Evolutionary conservation across 2,329 filamentous ascomycete species (phyloP), one percentile per base, ranked within the genome.

Genomic region (Achaetomium macrosporum): DNA sequence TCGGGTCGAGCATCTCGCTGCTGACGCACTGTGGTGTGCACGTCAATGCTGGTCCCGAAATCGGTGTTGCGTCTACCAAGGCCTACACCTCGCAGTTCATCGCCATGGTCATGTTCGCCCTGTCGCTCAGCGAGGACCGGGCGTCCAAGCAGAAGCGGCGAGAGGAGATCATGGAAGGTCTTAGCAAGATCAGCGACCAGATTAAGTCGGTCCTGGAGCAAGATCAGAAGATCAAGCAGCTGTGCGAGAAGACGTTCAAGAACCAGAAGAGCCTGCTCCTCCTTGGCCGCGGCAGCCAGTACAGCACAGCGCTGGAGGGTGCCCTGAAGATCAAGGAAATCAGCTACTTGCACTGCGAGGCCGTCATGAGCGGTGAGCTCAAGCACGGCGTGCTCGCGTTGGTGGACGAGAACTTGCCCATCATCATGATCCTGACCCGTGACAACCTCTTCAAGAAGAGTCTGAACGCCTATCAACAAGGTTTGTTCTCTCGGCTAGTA

Each of bases 241-340:
- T 99, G 64, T 97, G 92, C 74, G 79, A 87, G 67, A 89, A 90
- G 70, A 91, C 83, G 58, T 90, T 99, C 83, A 91, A 96, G 81
- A 82, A 96, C 76, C 93, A 99, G 74, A 97, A 97, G 84, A 95
- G 88, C 61, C 75, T 99, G 65, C 79, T 99, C 57, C 83, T 99
- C 50, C 82, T 99, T 57, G 93, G 93, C 57, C 88, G 93, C 78
- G 93, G 93, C 63, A 90, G 90, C 69, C 93, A 99, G 76, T 96
- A 91, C 78, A 91, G 92, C 56, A 99, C 93, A 64, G 93, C 93
- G 52, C 84, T 99, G 19, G 93, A 99, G 78, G 93, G 90, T 74
- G 93, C 93, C 46, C 80, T 99, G 63, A 99, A 99, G 81, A 99
- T 99, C 74, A 99, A 99, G 83, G 93, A 99, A 76, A 99, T 99